Base-by-base conservation (phyloP, 1,139 yeast genomes). In the Debaryomycetaceae sp. region DNA sequence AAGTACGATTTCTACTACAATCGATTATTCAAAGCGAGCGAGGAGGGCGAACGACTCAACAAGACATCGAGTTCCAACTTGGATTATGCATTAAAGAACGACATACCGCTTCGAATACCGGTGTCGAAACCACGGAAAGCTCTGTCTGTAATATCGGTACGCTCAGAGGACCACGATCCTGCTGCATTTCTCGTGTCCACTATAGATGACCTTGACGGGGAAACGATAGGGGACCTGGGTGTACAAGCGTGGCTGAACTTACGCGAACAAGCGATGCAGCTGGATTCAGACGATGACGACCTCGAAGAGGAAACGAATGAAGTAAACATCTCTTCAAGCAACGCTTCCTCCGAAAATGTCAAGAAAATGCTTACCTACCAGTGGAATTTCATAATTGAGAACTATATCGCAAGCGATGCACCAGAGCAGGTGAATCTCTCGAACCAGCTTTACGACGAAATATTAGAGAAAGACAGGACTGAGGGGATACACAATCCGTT, bases 371-470 rank as follows among this genome's bases (percentile, higher is more conserved):
- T 63, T 22, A 43, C 42, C 11, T 44, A 52, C 9, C 68, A 64
- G 45, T 71, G 76, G 76, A 47, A 58, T 35, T 47, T 45, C 43
- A 66, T 71, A 31, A 49, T 70, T 38, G 48, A 53, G 36, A 59
- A 49, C 34, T 70, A 62, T 49, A 59, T 71, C 20, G 48, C 49
- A 20, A 56, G 60, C 24, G 68, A 75, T 48, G 65, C 80, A 0
- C 75, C 74, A 5, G 66, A 61, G 38, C 80, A 76, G 54, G 70
- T 76, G 45, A 76, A 76, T 51, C 54, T 76, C 9, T 70, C 79
- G 0, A 62, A 67, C 45, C 58, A 59, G 24, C 59, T 70, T 24
- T 64, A 62, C 44, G 56, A 62, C 34, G 59, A 60, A 33, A 62
- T 76, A 38, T 52, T 68, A 7, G 76, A 70, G 45, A 48, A 60